Conservation (phyloP, 2,329 filamentous ascomycete genomes). For the Shiraia sp. region DNA sequence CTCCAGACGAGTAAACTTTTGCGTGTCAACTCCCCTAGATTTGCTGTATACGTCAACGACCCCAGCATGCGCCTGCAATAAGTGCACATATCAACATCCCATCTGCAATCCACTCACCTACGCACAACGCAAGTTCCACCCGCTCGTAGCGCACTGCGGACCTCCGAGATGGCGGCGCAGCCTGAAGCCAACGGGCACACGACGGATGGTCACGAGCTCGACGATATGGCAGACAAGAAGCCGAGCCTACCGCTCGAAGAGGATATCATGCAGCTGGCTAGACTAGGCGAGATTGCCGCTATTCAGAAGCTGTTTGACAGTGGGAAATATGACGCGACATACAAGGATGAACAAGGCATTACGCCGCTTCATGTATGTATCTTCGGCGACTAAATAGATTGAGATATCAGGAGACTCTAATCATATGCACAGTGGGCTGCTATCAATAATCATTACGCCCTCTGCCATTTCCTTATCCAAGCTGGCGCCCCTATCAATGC, state of each 20-base stretch:
- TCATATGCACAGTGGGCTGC: constrained; percentile 77
- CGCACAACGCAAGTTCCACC: neutral
- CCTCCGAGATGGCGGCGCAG: constrained; percentile 30
- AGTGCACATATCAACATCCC: constrained; percentile 12
- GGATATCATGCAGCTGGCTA: constrained; percentile 94
- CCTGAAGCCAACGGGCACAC: constrained; percentile 28
- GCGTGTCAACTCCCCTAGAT: constrained; percentile 5
- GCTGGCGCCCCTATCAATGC: constrained; percentile 87
- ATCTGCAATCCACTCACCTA: neutral
- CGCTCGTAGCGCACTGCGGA: constrained; percentile 13
- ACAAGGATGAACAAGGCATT: constrained; percentile 88
- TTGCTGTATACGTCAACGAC: neutral
- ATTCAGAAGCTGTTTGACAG: constrained; percentile 90
- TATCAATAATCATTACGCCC: constrained; percentile 97
- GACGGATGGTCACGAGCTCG: constrained; percentile 40
- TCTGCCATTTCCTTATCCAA: constrained; percentile 93
- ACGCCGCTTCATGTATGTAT: constrained; percentile 83
- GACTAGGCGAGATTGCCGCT: constrained; percentile 80
- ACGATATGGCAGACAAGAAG: constrained; percentile 41
- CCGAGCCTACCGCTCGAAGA: constrained; percentile 60
- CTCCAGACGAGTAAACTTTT: constrained; percentile 1
- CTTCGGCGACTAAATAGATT: neutral
- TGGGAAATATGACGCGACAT: constrained; percentile 79
- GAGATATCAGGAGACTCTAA: constrained; percentile 7
- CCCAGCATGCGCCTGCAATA: constrained; percentile 7